Base-by-base conservation (phyloP, 768 basidiomycete species). In the Hygrophorus pudorinus region DNA sequence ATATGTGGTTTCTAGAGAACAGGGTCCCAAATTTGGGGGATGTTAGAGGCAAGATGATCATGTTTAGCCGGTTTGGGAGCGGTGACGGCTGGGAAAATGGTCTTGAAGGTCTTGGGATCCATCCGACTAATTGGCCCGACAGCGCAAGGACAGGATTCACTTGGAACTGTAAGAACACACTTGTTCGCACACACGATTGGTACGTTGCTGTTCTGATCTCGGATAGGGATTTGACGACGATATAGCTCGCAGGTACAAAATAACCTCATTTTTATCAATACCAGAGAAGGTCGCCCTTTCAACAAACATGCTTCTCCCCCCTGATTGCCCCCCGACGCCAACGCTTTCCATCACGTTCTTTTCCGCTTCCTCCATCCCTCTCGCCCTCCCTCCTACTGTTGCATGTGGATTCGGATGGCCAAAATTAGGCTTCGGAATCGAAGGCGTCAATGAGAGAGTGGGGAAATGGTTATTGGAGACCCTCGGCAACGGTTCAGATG, bases 321-420 rank as follows among this genome's bases (percentile, higher is more conserved):
- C 61, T 10, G 51, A 60, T 36, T 55, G 54, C 57, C 47, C 59
- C 29, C 48, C 57, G 8, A 57, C 53, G 30, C 74, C 73, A 6
- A 68, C 68, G 2, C 71, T 93, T 13, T 73, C 79, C 14, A 81
- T 97, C 35, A 74, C 86, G 1, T 96, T 77, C 63, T 71, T 85
- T 54, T 91, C 89, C 20, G 92, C 88, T 0, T 67, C 85, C 0
- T 79, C 79, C 6, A 73, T 92, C 59, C 91, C 91, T 1, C 65
- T 92, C 11, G 85, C 89, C 1, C 64, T 84, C 16, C 93, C 92
- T 5, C 71, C 82, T 4, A 64, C 71, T 8, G 68, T 94, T 17
- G 87, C 93, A 4, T 75, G 74, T 51, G 92, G 92, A 0, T 78
- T 89, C 54, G 89, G 90, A 11, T 90, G 81, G 80, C 87, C 88